phyloP scores from a whole-genome alignment of 805 yeast species.

The Candida maris region DNA sequence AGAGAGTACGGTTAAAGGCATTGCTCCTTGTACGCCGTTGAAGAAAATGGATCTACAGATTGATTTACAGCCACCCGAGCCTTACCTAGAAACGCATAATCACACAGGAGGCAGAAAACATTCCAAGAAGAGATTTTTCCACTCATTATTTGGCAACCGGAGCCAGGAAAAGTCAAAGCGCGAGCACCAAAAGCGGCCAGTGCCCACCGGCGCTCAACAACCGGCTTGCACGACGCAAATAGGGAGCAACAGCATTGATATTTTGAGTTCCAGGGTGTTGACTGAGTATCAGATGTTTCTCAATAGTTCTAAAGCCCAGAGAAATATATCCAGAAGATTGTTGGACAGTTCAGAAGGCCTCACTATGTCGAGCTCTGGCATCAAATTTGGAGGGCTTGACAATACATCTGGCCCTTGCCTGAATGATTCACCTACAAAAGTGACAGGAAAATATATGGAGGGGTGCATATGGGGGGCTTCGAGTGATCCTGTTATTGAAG shows the following conservation, averaged over 20 bases:
- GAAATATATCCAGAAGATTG: slow-evolving; percentile 24
- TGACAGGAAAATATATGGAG: not conserved
- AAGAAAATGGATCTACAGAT: slow-evolving; percentile 50
- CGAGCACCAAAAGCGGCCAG: not conserved
- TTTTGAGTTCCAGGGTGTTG: slow-evolving; percentile 65
- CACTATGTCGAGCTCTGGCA: slow-evolving; percentile 20
- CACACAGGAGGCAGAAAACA: slow-evolving; percentile 2
- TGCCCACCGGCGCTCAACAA: not conserved
- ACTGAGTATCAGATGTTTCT: slow-evolving; percentile 55
- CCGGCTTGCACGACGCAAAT: slow-evolving; percentile 2
- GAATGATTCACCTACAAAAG: slow-evolving; percentile 23
- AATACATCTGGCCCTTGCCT: slow-evolving; percentile 13
- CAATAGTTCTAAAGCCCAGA: slow-evolving; percentile 11
- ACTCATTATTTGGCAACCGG: slow-evolving; percentile 4
- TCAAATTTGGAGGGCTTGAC: slow-evolving; percentile 13
- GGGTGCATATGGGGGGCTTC: slow-evolving; percentile 4
- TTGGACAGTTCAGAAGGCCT: slow-evolving; percentile 15
- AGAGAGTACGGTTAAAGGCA: slow-evolving; percentile 38
- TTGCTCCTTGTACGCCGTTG: slow-evolving; percentile 67
- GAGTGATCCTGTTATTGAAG: slow-evolving; percentile 2
- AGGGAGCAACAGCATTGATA: slow-evolving; percentile 44
- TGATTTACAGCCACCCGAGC: slow-evolving; percentile 16
- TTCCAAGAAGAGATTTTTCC: slow-evolving; percentile 9
- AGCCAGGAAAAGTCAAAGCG: not conserved
- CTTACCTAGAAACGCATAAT: not conserved